Evolutionary conservation across 768 basidiomycete genomes (phyloP).

Genomic region (Mycena belliarum): DNA sequence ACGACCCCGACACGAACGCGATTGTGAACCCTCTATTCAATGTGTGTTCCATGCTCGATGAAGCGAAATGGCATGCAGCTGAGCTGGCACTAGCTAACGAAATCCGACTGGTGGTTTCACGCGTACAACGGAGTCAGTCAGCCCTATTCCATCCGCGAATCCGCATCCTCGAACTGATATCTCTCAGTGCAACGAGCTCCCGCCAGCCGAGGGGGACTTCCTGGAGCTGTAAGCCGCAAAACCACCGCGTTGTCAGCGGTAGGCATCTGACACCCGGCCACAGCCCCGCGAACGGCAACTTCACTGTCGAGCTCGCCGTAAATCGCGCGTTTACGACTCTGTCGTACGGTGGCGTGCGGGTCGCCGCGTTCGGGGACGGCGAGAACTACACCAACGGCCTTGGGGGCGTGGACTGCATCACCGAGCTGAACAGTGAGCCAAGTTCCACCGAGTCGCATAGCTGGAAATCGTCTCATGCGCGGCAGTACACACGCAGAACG

Average conservation of each 20-base stretch:
- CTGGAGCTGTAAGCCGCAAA: constrained; percentile 42
- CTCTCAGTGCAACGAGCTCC: constrained; percentile 45
- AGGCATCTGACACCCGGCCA: neutral
- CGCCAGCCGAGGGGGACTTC: constrained; percentile 42
- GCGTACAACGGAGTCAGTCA: constrained; percentile 37
- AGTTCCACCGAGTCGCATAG: neutral
- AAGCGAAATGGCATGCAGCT: no score
- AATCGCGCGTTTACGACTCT: constrained; percentile 46
- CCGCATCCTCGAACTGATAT: no score
- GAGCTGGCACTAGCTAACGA: constrained; percentile 28
- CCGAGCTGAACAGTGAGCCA: constrained; percentile 36
- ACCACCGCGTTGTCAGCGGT: neutral
- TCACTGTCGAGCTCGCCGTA: constrained; percentile 43
- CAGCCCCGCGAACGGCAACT: constrained; percentile 42
- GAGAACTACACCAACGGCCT: constrained; percentile 33
- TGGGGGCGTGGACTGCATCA: constrained; percentile 34
- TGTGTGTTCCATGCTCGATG: constrained; percentile 23
- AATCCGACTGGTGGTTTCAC: constrained; percentile 46
- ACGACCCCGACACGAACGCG: constrained; percentile 33
- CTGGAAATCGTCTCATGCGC: no score
- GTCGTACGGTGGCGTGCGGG: constrained; percentile 31
- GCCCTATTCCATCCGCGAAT: no score
- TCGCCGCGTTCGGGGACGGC: constrained; percentile 34
- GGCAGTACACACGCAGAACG: constrained; percentile 49
- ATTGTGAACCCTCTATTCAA: constrained; percentile 37